Percentiles rank a stretch among this genome's conserved stretches.
These are phyloP conservation scores for Logfia minima DNA, from an alignment of 129 eudicot genomes.

Conservation along the genomic window DNA sequence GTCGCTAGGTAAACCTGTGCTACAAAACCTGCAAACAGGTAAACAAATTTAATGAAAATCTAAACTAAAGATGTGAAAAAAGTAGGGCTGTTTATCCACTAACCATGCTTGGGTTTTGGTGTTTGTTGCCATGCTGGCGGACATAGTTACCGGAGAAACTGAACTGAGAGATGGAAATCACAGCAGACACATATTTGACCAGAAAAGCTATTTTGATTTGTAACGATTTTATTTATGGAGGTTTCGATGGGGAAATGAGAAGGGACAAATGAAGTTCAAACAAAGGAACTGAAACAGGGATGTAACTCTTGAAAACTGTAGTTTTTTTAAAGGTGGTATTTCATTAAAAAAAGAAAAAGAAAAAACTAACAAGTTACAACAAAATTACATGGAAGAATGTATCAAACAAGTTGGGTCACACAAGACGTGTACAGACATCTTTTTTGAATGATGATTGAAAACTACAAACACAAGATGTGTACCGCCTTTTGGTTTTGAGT, in stretches of 20 bases:
- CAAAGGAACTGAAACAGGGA: slow-evolving; percentile 8
- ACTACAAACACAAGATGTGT: no score
- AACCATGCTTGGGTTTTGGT: slow-evolving; percentile 95
- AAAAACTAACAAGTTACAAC: no score
- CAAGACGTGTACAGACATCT: no score
- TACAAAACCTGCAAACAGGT: slow-evolving; percentile 69
- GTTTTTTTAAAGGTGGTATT: no score
- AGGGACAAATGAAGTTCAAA: slow-evolving; percentile 24
- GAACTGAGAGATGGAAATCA: slow-evolving; percentile 2
- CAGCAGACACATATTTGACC: slow-evolving; percentile 26
- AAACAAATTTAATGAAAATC: slow-evolving; percentile 6
- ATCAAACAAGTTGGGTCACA: no score
- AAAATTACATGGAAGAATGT: no score
- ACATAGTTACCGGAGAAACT: slow-evolving; percentile 38
- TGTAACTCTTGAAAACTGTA: neutral
- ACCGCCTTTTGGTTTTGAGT: no score
- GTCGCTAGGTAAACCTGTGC: slow-evolving; percentile 88
- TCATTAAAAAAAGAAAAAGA: no score
- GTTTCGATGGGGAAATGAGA: slow-evolving; percentile 22
- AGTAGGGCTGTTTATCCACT: neutral
- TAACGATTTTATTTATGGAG: slow-evolving; percentile 31
- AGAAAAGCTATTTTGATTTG: slow-evolving; percentile 14
- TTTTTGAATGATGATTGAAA: no score
- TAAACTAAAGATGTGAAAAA: neutral
- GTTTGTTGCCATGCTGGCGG: slow-evolving; percentile 53